Conservation (phyloP, 2,329 filamentous ascomycete genomes). For the Monilinia fructicola region DNA sequence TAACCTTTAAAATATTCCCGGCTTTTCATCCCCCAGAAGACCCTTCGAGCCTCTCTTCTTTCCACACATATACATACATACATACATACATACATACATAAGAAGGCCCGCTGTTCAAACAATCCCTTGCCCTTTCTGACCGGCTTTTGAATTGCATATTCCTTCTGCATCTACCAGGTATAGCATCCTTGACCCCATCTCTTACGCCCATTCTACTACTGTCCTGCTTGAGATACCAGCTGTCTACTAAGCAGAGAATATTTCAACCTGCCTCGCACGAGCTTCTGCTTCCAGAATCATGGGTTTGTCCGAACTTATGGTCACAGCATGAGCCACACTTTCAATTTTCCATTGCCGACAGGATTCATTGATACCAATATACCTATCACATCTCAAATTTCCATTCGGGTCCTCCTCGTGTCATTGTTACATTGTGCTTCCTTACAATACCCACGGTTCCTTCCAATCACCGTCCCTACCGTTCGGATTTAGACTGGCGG, state of each 20-base stretch:
- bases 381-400: conserved; percentile 30
- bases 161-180: conserved; percentile 35
- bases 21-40: background rate
- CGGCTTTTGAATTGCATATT: conserved; percentile 26
- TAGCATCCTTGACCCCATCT: conserved; percentile 31
- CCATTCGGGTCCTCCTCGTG: conserved; percentile 27
- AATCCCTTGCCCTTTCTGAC: conserved; percentile 28
- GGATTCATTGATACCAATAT: conserved; percentile 27
- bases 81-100: conserved; percentile 24
- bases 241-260: conserved; percentile 27
- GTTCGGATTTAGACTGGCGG: conserved; percentile 33
- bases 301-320: conserved; percentile 36
- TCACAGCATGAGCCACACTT: conserved; percentile 40
- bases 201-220: conserved; percentile 27
- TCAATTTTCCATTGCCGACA: conserved; percentile 33
- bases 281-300: conserved; percentile 40
- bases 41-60: background rate
- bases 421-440: conserved; percentile 24
- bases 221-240: conserved; percentile 27
- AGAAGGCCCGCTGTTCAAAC: conserved; percentile 30
- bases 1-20: conserved; percentile 3
- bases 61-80: conserved; percentile 15
- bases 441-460: conserved; percentile 24
- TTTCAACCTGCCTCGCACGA: conserved; percentile 31
- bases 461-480: conserved; percentile 27